These are phyloP conservation scores for Batkoa obscura DNA, from an alignment of 371 early-diverging fungal genomes.

Conservation along the genomic window DNA sequence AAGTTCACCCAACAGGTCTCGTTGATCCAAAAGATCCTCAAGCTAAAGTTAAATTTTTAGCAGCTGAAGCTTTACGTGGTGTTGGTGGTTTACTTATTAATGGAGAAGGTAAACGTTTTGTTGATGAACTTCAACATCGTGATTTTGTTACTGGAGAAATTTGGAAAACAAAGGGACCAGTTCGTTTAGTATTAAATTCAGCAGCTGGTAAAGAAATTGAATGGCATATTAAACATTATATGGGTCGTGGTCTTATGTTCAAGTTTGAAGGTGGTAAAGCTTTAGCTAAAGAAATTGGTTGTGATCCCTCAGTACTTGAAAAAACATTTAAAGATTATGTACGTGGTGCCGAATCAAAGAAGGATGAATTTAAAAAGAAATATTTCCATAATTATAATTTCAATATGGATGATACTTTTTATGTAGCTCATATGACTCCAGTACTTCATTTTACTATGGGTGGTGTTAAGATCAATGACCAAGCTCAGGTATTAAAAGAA, in stretches of 20 bases:
- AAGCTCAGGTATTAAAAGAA: constrained; percentile 43
- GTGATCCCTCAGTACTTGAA: constrained; percentile 38
- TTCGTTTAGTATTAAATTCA: constrained; percentile 71
- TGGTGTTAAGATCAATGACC: constrained; percentile 76
- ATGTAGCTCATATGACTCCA: constrained; percentile 77
- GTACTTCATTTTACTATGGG: constrained; percentile 95
- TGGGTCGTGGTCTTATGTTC: constrained; percentile 77
- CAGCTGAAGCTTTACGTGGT: constrained; percentile 94
- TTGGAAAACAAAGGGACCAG: constrained; percentile 62
- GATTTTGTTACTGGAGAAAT: constrained; percentile 75
- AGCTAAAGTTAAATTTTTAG: constrained; percentile 71
- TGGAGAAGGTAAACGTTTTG: constrained; percentile 76
- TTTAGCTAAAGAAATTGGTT: constrained; percentile 66
- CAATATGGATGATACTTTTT: constrained; percentile 47
- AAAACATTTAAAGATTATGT: constrained; percentile 70
- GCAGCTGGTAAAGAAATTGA: constrained; percentile 75
- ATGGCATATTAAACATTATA: constrained; percentile 89
- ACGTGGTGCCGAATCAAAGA: constrained; percentile 41
- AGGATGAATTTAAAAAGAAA: constrained; percentile 79
- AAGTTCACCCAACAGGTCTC: constrained; percentile 93
- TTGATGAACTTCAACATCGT: constrained; percentile 80
- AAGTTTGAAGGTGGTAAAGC: constrained; percentile 47
- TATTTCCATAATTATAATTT: constrained; percentile 71
- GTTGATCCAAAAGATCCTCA: constrained; percentile 80
- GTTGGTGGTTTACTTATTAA: constrained; percentile 76